phyloP scores from a whole-genome alignment of 164 flowering plant species.

The Houttuynia cordata region DNA sequence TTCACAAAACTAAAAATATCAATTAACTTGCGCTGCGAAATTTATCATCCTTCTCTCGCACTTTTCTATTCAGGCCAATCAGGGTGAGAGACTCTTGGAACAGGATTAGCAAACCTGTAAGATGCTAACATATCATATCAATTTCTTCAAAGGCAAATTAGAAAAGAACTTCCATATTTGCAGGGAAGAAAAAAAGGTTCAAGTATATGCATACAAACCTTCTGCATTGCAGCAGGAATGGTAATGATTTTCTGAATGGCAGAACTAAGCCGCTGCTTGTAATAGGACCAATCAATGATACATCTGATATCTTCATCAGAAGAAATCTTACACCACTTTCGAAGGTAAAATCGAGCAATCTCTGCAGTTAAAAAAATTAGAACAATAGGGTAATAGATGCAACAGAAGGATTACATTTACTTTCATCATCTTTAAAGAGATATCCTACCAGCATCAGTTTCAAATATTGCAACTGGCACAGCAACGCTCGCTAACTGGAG shows the following conservation, averaged over 20 bases:
- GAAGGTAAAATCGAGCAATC: slow-evolving; percentile 59
- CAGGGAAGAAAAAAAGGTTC: not conserved
- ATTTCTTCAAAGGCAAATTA: not conserved
- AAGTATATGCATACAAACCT: slow-evolving; percentile 32
- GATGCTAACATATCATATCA: not conserved
- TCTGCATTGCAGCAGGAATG: slow-evolving; percentile 99
- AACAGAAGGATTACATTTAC: not conserved
- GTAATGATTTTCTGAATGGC: slow-evolving; percentile 93
- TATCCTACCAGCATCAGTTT: slow-evolving; percentile 60
- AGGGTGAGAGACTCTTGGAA: slow-evolving; percentile 94
- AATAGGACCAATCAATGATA: slow-evolving; percentile 97
- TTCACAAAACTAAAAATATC: slow-evolving; percentile 53
- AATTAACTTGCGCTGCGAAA: slow-evolving; percentile 71
- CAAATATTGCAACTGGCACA: slow-evolving; percentile 97
- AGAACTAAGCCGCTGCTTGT: slow-evolving; percentile 93
- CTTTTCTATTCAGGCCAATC: slow-evolving; percentile 96
- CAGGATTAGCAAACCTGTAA: slow-evolving; percentile 89
- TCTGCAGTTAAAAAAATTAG: slow-evolving; percentile 31
- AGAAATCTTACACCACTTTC: slow-evolving; percentile 95
- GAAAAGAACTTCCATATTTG: not conserved
- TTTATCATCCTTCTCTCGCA: slow-evolving; percentile 92
- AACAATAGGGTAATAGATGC: not conserved
- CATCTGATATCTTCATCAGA: slow-evolving; percentile 78
- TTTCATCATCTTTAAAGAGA: not conserved
- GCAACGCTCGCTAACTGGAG: slow-evolving; percentile 99